Evolutionary conservation across 805 yeast genomes (phyloP), one percentile per base, ranked within the genome.

Genomic region (Candida adriatica): DNA sequence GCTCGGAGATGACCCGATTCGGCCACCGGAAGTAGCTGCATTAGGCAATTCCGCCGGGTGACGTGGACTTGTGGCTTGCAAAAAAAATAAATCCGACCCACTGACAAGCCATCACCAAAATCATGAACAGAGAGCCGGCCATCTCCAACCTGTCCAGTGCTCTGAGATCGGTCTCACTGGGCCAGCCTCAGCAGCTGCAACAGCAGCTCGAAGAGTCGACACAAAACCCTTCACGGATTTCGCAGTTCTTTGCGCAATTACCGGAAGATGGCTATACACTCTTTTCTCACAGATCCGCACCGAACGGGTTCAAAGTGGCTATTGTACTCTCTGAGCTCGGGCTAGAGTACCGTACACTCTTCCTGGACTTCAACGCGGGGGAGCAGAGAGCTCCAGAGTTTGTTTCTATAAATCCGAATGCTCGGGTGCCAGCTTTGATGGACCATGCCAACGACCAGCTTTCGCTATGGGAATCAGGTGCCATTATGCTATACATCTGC

Each of bases 251-350:
- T 52, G 74, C 71, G 42, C 77, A 79, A 49, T 81, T 78, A 44
- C 94, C 95, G 8, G 58, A 69, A 13, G 81, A 78, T 42, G 96
- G 96, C 2, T 84, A 73, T 56, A 85, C 95, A 2, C 64, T 88
- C 28, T 86, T 73, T 42, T 83, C 73, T 49, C 94, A 59, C 75
- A 79, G 94, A 45, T 79, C 90, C 4, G 96, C 96, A 1, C 96
- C 96, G 17, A 88, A 88, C 58, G 96, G 96, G 2, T 88, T 85
- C 67, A 90, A 92, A 59, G 95, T 90, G 11, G 95, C 96, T 17
- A 86, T 88, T 27, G 79, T 86, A 18, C 64, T 92, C 37, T 74
- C 86, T 36, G 97, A 90, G 57, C 70, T 90, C 45, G 81, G 81
- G 35, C 70, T 80, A 50, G 73, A 73, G 20, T 90, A 81, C 61